These are phyloP conservation scores for Endogone sp. DNA, from an alignment of 192 early-diverging fungal species.

Conservation along the genomic window DNA sequence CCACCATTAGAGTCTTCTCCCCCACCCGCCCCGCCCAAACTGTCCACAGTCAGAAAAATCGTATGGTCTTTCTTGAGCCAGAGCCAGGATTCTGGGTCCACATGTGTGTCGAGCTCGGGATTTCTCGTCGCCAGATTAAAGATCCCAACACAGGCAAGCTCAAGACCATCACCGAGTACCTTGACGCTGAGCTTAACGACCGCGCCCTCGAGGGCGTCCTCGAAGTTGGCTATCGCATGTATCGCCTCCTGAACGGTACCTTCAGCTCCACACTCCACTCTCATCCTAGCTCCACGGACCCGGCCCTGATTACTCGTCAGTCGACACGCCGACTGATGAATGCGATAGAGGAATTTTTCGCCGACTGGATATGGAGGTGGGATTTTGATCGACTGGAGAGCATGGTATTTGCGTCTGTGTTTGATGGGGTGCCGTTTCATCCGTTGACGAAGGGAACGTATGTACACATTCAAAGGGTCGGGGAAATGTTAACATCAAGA, in stretches of 20 bases:
- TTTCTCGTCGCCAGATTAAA: slow-evolving; percentile 33
- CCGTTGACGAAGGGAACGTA: slow-evolving; percentile 20
- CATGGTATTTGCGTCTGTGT: slow-evolving; percentile 23
- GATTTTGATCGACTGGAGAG: slow-evolving; percentile 42
- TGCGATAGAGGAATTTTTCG: slow-evolving; percentile 54
- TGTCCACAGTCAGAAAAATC: slow-evolving; percentile 59
- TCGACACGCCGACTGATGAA: slow-evolving; percentile 21
- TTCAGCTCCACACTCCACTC: slow-evolving; percentile 21
- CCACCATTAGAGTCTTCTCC: slow-evolving; percentile 42
- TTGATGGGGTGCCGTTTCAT: slow-evolving; percentile 27
- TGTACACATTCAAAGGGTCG: slow-evolving; percentile 17
- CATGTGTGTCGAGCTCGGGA: slow-evolving; percentile 36
- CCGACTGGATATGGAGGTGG: slow-evolving; percentile 55
- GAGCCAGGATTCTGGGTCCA: slow-evolving; percentile 61
- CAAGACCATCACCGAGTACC: slow-evolving; percentile 46
- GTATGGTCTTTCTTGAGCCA: slow-evolving; percentile 49
- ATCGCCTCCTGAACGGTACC: slow-evolving; percentile 36
- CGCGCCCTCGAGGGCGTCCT: slow-evolving; percentile 37
- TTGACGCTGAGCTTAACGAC: slow-evolving; percentile 51
- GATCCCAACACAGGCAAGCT: slow-evolving; percentile 42
- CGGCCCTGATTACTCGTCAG: slow-evolving; percentile 24
- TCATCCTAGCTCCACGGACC: neutral
- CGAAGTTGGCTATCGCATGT: slow-evolving; percentile 51
- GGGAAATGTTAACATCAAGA: neutral
- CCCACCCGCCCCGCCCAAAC: slow-evolving; percentile 44